These are phyloP conservation scores for Cyathus striatus DNA, from an alignment of 768 basidiomycete species.

Conservation along the genomic window DNA sequence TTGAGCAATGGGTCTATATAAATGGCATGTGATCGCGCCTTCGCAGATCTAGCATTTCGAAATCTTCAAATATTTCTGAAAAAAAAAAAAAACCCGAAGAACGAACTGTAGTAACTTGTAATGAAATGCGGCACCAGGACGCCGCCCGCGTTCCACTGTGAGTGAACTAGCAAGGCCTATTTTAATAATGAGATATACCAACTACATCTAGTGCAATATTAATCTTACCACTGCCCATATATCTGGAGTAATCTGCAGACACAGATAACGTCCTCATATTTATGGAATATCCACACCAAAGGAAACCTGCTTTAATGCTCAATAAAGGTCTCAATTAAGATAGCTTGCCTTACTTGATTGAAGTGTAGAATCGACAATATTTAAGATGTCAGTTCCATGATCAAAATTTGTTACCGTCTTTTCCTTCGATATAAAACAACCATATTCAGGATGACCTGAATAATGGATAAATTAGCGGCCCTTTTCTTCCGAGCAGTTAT, in stretches of 20 bases:
- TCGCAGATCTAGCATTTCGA: constrained; percentile 64
- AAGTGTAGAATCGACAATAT: constrained; percentile 43
- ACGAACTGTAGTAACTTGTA: constrained; percentile 74
- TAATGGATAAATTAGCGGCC: neutral
- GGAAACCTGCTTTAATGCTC: constrained; percentile 53
- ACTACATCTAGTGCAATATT: too few relatives aligned
- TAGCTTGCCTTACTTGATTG: constrained; percentile 23
- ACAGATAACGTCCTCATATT: constrained; percentile 74
- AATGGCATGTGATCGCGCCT: too few relatives aligned
- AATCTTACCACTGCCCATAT: constrained; percentile 53
- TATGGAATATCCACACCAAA: constrained; percentile 90
- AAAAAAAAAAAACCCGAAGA: neutral
- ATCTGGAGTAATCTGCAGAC: constrained; percentile 73
- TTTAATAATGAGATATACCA: neutral
- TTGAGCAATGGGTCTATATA: constrained; percentile 77
- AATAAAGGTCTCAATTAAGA: neutral
- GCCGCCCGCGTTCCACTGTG: constrained; percentile 62
- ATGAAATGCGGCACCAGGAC: constrained; percentile 59
- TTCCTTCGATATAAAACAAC: constrained; percentile 82
- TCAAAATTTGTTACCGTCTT: constrained; percentile 92
- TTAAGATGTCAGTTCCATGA: constrained; percentile 45
- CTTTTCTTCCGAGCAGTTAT: neutral
- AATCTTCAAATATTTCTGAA: too few relatives aligned
- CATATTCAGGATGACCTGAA: constrained; percentile 88
- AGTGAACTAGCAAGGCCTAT: constrained; percentile 63